These are phyloP conservation scores for Diphasiastrum complanatum DNA, from an alignment of 83 land plant genomes.

Conservation along the genomic window DNA sequence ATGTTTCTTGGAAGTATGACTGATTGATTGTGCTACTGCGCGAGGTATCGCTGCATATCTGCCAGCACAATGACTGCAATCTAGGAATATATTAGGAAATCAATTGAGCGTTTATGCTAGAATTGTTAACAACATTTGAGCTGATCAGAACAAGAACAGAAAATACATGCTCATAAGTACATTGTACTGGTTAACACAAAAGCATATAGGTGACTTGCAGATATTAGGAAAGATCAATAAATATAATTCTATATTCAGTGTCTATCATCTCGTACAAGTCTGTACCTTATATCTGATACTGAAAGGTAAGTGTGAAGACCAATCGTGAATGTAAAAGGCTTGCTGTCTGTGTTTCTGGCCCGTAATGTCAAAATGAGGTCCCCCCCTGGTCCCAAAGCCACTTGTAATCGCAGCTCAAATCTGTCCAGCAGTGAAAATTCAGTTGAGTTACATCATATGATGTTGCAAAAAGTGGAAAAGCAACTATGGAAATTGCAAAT, in stretches of 20 bases:
- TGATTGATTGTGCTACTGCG: too few relatives aligned
- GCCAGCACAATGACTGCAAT: too few relatives aligned
- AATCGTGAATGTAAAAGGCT: constrained; percentile 76
- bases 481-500: constrained; percentile 49
- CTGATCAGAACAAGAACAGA: too few relatives aligned
- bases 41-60: too few relatives aligned
- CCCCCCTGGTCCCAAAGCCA: constrained; percentile 41
- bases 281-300: constrained; percentile 76
- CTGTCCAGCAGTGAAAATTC: constrained; percentile 54
- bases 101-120: too few relatives aligned
- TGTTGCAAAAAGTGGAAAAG: constrained; percentile 46
- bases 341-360: constrained; percentile 64
- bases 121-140: too few relatives aligned
- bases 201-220: too few relatives aligned
- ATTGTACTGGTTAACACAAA: too few relatives aligned
- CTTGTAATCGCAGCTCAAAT: constrained; percentile 62
- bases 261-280: background rate
- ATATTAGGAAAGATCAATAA: too few relatives aligned
- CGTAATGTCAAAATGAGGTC: constrained; percentile 57
- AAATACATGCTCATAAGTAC: too few relatives aligned
- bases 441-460: constrained; percentile 54
- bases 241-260: background rate
- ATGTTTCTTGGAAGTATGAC: too few relatives aligned
- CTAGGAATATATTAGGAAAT: too few relatives aligned
- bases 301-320: constrained; percentile 86